Evolutionary conservation across 768 basidiomycete species (phyloP), one percentile per base, ranked within the genome.

Genomic region (Tulasnella calospora): DNA sequence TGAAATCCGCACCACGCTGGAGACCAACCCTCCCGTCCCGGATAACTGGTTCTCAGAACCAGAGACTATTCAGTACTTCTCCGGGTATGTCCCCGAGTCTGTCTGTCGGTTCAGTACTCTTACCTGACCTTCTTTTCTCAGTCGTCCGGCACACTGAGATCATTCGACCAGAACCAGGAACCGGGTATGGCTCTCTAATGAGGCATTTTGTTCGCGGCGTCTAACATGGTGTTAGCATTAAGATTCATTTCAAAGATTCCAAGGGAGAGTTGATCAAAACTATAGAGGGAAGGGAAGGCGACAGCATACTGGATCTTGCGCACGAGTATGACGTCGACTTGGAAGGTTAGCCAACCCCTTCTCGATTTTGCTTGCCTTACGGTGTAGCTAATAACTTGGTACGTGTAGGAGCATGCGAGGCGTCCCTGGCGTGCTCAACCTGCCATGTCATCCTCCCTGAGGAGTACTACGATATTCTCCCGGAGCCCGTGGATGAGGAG

Each of bases 311-410:
- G 44, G 90, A 91, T 33, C 87, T 99, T 76, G 96, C 96, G 7
- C 96, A 98, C 82, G 96, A 98, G 84, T 90, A 97, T 82, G 97
- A 99, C 81, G 90, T 99, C 76, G 97, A 99, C 83, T 87, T 98
- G 27, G 97, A 99, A 87, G 96, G 96, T 94, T 80, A 79, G 88
- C 83, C 46, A 23, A 23, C 17, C 12, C 38, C 47, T 27, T 3
- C n/a, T 47, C 73, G n/a, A 46, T 19, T 2, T 74, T 36, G 6
- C 12, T 46, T n/a, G 12, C 69, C 15, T 46, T 23, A 19, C 23
- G 75, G 8, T 19, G 36, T 76, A 27, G 33, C 51, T 36, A 12
- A 55, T 38, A 10, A n/a, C n/a, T 40, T 38, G 44, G 33, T 15
- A 41, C 61, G 4, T 38, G 0, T 82, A 98, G 96, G 96, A 78